phyloP scores from a whole-genome alignment of 257 asterid species.

The Plectranthus barbatus region DNA sequence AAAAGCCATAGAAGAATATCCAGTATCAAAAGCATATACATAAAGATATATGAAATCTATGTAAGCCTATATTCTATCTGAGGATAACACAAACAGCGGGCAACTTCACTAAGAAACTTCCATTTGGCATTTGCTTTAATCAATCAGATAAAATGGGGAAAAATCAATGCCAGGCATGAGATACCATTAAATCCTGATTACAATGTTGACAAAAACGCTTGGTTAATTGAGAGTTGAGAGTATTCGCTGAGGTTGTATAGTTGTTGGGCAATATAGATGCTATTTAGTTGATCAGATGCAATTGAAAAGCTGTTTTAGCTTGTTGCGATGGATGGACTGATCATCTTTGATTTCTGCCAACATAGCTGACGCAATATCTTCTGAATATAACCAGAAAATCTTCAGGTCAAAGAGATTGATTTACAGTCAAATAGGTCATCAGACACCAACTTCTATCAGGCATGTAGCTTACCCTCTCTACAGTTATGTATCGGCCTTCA shows the following conservation, averaged over 20 bases:
- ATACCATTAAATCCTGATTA: constrained; percentile 93
- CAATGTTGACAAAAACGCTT: constrained; percentile 90
- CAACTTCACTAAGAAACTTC: constrained; percentile 15
- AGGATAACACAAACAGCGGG: constrained; percentile 11
- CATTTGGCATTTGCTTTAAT: constrained; percentile 10
- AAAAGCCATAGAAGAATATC: background rate
- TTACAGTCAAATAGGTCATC: constrained; percentile 33
- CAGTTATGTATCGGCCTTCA: constrained; percentile 91
- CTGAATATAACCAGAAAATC: constrained; percentile 97
- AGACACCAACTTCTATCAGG: constrained; percentile 24
- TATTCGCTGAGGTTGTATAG: constrained; percentile 87
- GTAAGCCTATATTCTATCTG: constrained; percentile 8
- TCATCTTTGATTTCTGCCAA: constrained; percentile 98
- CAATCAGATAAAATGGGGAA: constrained; percentile 10
- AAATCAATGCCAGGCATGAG: constrained; percentile 50
- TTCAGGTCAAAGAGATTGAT: constrained; percentile 71
- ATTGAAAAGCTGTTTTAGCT: constrained; percentile 91
- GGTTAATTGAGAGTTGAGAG: constrained; percentile 89
- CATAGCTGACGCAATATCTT: constrained; percentile 87
- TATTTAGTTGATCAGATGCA: constrained; percentile 95
- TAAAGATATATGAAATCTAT: background rate
- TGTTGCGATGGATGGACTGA: constrained; percentile 94
- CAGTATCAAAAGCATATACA: background rate
- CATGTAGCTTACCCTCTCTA: constrained; percentile 71
- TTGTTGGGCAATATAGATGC: constrained; percentile 92